These are phyloP conservation scores for Albophoma yamanashiensis DNA, from an alignment of 2,329 filamentous ascomycete genomes.

Conservation along the genomic window DNA sequence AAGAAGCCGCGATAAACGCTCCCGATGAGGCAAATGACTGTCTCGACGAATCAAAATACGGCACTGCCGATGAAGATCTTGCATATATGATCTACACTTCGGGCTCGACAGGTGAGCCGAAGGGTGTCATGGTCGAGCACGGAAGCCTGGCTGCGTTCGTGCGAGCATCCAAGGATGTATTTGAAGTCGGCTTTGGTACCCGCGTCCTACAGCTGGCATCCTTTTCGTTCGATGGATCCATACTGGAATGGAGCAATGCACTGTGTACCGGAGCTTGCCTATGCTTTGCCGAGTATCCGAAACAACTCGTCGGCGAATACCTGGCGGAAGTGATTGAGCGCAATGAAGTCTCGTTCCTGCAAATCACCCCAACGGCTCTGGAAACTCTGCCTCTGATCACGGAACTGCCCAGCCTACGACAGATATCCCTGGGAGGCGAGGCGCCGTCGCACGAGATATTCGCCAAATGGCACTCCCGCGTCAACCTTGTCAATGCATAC, in stretches of 20 bases:
- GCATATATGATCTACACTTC: conserved; percentile 5
- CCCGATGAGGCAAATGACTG: neutral
- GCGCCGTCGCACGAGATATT: conserved; percentile 4
- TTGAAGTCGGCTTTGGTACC: conserved; percentile 1
- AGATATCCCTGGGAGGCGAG: conserved; percentile 2
- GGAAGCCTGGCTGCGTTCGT: conserved; percentile 1
- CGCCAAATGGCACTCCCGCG: conserved; percentile 3
- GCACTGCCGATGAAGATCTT: conserved; percentile 2
- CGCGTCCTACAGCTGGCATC: conserved; percentile 3
- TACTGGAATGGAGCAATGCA: conserved; percentile 3
- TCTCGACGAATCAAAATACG: neutral
- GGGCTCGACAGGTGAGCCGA: conserved; percentile 2
- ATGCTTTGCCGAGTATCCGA: conserved; percentile 3
- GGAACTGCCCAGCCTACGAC: neutral
- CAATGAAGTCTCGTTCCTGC: conserved; percentile 1
- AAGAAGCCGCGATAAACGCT: neutral
- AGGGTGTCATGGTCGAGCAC: conserved; percentile 5
- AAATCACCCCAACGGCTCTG: conserved; percentile 3
- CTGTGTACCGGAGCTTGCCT: conserved; percentile 2
- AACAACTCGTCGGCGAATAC: conserved; percentile 3
- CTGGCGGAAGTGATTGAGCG: conserved; percentile 3
- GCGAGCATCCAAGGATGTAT: neutral
- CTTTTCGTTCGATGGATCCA: conserved; percentile 4
- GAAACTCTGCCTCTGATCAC: neutral
- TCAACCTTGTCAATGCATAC: conserved; percentile 3